Base-by-base conservation (phyloP, 106 monocot genomes). In the Dendrobium chrysotoxum region DNA sequence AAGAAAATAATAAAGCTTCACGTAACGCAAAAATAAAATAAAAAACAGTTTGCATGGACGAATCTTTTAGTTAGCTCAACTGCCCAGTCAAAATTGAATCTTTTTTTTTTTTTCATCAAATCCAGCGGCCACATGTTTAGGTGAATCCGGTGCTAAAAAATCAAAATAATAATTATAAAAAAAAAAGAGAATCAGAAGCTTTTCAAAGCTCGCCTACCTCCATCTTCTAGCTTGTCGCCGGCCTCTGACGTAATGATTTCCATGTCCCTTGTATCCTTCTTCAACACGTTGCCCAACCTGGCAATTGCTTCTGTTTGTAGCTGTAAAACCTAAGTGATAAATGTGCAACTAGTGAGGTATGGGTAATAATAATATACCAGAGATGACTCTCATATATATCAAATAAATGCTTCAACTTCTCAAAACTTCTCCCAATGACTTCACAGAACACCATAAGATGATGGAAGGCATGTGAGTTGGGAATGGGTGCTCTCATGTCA, bases 301-400 rank as follows among this genome's bases (percentile, higher is more conserved):
- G 92, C 86, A 89, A 99, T 88, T 75, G 98, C 98, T 65, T 90
- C 95, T 0, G 92, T 95, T 79, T 99, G 92, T 71, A 90, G 88
- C 64, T 91, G 91, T 46, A 99, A 77, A 23, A 90, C 95, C 98
- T 99, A 71, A 11, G 42, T 42, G 31, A 28, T 28, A 21, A 64
- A 78, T 28, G 3, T 55, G 41, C 16, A 20, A 72, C 53, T 35
- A 80, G 26, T 73, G 28, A 65, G 55, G 10, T 35, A 39, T 2
- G 68, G 68, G 17, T 21, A 0, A 20, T 54, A 35, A 50, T 50
- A 50, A 50, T 50, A 13, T 50, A 15, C 16, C 50, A 50, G 3
- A 15, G 50, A 50, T 50, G 50, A 50, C 44, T 44, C 0, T 44
- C 9, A 44, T 44, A 44, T 9, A 44, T 44, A 44, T 9, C 8